Evolutionary conservation across 1,284 basidiomycete genomes (phyloP).

Genomic region (Trametes sp.): DNA sequence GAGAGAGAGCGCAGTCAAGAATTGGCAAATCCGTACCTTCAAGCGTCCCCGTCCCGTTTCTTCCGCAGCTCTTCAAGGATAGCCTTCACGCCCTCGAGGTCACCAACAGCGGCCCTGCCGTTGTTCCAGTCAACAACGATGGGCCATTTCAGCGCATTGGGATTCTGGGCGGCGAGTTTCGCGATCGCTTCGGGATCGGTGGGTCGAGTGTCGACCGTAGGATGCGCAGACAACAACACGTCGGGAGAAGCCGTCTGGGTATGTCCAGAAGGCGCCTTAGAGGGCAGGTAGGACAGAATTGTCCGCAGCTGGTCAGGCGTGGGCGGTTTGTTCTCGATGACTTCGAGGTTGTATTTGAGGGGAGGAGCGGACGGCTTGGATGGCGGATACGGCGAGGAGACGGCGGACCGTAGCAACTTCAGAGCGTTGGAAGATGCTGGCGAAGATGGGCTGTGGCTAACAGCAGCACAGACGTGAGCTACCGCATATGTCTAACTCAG

Average conservation of each 20-base stretch:
- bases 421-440: slow-evolving; percentile 69
- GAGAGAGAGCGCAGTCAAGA: background rate
- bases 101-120: slow-evolving; percentile 70
- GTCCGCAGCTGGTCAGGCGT: slow-evolving; percentile 71
- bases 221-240: slow-evolving; percentile 63
- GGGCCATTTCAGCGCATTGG: slow-evolving; percentile 67
- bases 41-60: slow-evolving; percentile 65
- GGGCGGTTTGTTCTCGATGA: slow-evolving; percentile 68
- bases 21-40: background rate
- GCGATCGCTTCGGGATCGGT: slow-evolving; percentile 54
- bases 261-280: slow-evolving; percentile 26
- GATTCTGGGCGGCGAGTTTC: slow-evolving; percentile 60
- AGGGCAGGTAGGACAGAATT: slow-evolving; percentile 68
- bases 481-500: background rate
- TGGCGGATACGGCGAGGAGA: slow-evolving; percentile 67
- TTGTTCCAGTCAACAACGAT: slow-evolving; percentile 81
- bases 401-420: slow-evolving; percentile 60
- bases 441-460: slow-evolving; percentile 69
- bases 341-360: slow-evolving; percentile 73
- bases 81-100: slow-evolving; percentile 68
- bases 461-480: background rate
- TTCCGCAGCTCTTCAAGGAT: slow-evolving; percentile 70
- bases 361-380: slow-evolving; percentile 53
- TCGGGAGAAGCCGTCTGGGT: slow-evolving; percentile 41
- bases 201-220: slow-evolving; percentile 53